Conservation (phyloP, 179 eudicot species). For the Beta lomatogona region DNA sequence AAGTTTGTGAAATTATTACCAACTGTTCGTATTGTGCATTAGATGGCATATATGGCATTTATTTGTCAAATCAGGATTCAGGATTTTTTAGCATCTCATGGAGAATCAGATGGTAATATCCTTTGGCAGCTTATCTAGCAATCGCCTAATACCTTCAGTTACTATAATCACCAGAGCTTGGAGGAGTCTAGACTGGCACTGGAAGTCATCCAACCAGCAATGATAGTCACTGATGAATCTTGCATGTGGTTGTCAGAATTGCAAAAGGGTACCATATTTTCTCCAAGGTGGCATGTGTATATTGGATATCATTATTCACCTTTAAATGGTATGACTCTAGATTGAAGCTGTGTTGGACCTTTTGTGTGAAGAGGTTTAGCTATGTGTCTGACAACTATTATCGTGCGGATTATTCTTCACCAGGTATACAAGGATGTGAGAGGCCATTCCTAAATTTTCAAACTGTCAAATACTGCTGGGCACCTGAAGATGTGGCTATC, state of each 20-base stretch:
- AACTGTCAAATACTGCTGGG: conserved; percentile 50
- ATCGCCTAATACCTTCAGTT: conserved; percentile 4
- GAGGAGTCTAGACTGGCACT: conserved; percentile 73
- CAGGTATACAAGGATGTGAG: conserved; percentile 38
- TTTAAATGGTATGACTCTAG: conserved; percentile 13
- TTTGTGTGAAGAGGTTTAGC: neutral
- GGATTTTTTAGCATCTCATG: neutral
- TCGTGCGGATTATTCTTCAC: neutral
- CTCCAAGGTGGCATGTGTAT: conserved; percentile 56
- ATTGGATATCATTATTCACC: conserved; percentile 40
- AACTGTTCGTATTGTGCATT: neutral
- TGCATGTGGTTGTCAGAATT: conserved; percentile 58
- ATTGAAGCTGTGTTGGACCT: neutral
- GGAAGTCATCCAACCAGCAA: conserved; percentile 58
- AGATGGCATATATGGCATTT: neutral
- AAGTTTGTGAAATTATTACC: neutral
- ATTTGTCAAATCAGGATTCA: neutral
- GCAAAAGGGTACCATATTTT: conserved; percentile 33
- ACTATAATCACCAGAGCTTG: conserved; percentile 50
- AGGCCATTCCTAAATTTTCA: conserved; percentile 28
- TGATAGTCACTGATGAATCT: conserved; percentile 64
- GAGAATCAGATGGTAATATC: neutral
- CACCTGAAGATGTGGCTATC: conserved; percentile 65
- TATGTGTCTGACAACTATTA: conserved; percentile 17
- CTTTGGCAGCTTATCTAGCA: neutral